Base-by-base conservation (phyloP, 495 filamentous ascomycete species). In the Venustampulla echinocandica region DNA sequence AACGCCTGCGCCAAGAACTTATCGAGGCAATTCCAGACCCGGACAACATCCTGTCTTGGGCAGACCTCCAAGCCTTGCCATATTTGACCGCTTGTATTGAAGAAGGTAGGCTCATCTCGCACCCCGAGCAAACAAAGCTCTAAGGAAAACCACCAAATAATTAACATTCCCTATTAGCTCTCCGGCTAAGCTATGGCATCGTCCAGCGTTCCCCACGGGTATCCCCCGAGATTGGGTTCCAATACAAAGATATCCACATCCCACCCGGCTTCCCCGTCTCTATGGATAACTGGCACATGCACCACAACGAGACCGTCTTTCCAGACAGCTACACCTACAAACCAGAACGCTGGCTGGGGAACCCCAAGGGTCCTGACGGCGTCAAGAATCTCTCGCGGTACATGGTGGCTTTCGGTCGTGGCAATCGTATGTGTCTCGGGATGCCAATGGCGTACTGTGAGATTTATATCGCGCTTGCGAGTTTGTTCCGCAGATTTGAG, bases 321-420 rank as follows among this genome's bases (percentile, higher is more conserved):
- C 66, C 72, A 0, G 47, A 72, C 10, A 67, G 73, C 0, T 49
- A 65, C 2, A 49, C 53, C 13, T 79, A 74, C 50, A 47, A 59
- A 20, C 76, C 76, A 0, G 68, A 76, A 19, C 64, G 76, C 14
- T 80, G 71, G 69, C 53, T 75, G 23, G 50, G 45, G n/a, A 49
- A 49, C 19, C 44, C 56, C 1, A 53, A 59, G 3, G 27, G 27
- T 30, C 27, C n/a, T 7, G 27, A 30, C n/a, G 27, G 27, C 7
- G 27, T 7, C 7, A 30, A 30, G n/a, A 30, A 30, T 7, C n/a
- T 30, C 7, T 30, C 27, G 7, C 7, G 62, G 37, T 70, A 73
- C 33, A 30, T 77, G 42, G 57, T 74, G 2, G 51, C 68, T 0
- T 78, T 79, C 39, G 65, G 61, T 14, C 71, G 66, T 50, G 72